phyloP scores from a whole-genome alignment of 179 eudicot genomes.

The Heliamphora pulchella region DNA sequence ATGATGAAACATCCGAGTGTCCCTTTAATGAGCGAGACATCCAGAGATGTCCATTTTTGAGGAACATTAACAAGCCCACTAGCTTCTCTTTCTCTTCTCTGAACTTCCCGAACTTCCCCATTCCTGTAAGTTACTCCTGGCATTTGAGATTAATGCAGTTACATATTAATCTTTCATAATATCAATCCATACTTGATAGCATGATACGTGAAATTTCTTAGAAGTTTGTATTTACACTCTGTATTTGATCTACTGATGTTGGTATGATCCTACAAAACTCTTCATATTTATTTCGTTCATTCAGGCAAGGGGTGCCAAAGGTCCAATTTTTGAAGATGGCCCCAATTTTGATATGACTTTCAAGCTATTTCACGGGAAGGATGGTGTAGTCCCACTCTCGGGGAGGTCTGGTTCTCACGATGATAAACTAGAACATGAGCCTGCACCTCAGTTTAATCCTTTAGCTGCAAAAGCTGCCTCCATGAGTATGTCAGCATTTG shows the following conservation, averaged over 20 bases:
- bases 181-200: neutral
- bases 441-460: conserved; percentile 54
- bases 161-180: neutral
- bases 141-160: neutral
- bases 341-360: conserved; percentile 71
- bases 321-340: conserved; percentile 90
- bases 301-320: conserved; percentile 46
- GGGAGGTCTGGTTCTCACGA: conserved; percentile 24
- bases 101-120: conserved; percentile 38
- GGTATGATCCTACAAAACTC: neutral
- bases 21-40: conserved; percentile 44
- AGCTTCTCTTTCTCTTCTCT: conserved; percentile 44
- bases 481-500: conserved; percentile 64
- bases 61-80: conserved; percentile 63
- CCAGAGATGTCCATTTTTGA: conserved; percentile 65
- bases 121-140: conserved; percentile 36
- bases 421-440: conserved; percentile 20
- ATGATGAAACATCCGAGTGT: conserved; percentile 43
- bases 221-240: neutral
- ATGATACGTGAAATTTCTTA: neutral
- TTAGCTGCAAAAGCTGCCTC: conserved; percentile 66
- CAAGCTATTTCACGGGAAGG: conserved; percentile 66
- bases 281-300: neutral
- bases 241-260: conserved; percentile 3
- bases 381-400: conserved; percentile 70